phyloP scores from a whole-genome alignment of 176 grass and related monocot species.

The Triticum dicoccoides region DNA sequence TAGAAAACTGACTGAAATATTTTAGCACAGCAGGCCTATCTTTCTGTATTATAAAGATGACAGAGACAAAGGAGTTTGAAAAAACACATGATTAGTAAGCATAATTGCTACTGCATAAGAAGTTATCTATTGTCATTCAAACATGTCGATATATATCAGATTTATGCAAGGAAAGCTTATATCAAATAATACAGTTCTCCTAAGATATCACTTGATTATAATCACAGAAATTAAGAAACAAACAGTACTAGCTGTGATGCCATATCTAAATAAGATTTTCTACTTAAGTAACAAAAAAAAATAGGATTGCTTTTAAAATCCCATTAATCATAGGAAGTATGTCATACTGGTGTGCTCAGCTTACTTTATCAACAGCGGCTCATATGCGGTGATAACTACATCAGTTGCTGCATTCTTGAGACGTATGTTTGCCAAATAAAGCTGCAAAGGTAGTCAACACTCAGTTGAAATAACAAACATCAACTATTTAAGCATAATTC shows the following conservation, averaged over 20 bases:
- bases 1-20: not conserved
- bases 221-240: too few species aligned
- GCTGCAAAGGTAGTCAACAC: constrained; percentile 40
- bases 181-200: not conserved
- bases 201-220: not conserved
- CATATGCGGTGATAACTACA: constrained; percentile 71
- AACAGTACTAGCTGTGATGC: not conserved
- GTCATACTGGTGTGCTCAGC: not conserved
- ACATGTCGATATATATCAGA: not conserved
- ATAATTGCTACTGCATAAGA: not conserved
- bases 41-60: not conserved
- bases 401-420: constrained; percentile 78
- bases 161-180: not conserved
- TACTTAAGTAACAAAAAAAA: not conserved
- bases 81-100: not conserved
- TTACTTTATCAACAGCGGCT: constrained; percentile 79
- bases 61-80: not conserved
- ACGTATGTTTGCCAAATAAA: constrained; percentile 89
- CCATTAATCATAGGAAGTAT: not conserved
- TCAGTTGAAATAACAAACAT: constrained; percentile 22
- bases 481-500: not conserved
- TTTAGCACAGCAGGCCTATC: not conserved
- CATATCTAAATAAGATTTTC: not conserved
- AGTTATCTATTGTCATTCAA: not conserved
- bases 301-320: not conserved